Evolutionary conservation across 441 rosid species (phyloP).

Genomic region (Viola pubescens): DNA sequence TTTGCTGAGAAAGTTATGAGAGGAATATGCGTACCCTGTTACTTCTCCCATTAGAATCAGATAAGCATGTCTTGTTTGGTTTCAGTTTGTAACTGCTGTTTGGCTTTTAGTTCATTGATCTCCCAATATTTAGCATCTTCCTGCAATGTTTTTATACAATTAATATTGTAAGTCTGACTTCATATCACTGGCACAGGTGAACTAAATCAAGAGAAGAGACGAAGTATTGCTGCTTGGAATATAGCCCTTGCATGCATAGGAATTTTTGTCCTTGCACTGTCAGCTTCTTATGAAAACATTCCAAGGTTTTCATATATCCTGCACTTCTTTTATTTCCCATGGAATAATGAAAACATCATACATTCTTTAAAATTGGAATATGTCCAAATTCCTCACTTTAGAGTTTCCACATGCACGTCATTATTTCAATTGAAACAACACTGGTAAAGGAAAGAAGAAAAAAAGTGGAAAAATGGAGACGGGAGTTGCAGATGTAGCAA

Average conservation of each 20-base stretch:
- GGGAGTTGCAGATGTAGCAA: no score
- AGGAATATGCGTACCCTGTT: no score
- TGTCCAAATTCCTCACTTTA: no score
- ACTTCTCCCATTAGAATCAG: background rate
- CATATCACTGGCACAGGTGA: conserved; percentile 27
- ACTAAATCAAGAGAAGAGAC: conserved; percentile 33
- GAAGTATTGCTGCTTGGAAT: conserved; percentile 61
- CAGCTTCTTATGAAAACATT: conserved; percentile 47
- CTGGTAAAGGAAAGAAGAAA: no score
- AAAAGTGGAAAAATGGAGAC: no score
- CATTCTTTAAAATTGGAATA: no score
- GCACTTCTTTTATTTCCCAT: background rate
- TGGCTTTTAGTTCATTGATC: background rate
- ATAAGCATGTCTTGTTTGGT: background rate
- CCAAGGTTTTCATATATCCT: conserved; percentile 35
- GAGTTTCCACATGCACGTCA: no score
- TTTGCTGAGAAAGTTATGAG: no score
- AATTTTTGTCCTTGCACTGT: conserved; percentile 45
- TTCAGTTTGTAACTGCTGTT: background rate
- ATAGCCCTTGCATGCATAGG: conserved; percentile 49
- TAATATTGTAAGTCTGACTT: background rate
- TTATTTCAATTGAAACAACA: no score
- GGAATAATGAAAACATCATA: no score
- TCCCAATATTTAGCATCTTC: no score
- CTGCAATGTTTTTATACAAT: background rate